phyloP scores from a whole-genome alignment of 495 filamentous ascomycete species.

The Mytilinidion resinicola region DNA sequence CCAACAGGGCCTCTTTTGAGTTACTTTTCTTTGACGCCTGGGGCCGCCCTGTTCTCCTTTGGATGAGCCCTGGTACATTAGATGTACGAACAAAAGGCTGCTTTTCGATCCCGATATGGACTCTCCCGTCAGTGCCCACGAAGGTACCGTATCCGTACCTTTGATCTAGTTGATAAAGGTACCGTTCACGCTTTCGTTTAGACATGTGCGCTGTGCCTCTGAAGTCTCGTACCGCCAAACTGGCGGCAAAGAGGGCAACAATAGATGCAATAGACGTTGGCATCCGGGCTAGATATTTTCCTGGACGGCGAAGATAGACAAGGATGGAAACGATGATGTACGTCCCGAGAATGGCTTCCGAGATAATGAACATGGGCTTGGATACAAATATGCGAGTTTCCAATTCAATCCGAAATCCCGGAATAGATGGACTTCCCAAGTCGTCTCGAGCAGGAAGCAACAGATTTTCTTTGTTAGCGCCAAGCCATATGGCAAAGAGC shows the following conservation, averaged over 20 bases:
- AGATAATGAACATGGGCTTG: constrained; percentile 30
- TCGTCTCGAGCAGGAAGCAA: constrained; percentile 13
- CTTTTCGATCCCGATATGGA: constrained; percentile 42
- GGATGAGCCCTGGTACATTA: no score
- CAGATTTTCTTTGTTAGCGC: constrained; percentile 25
- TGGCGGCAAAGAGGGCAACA: constrained; percentile 26
- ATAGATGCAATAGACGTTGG: constrained; percentile 41
- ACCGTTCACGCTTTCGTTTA: background rate
- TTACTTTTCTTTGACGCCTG: no score
- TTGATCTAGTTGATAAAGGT: constrained; percentile 8
- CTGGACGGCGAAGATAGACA: constrained; percentile 32
- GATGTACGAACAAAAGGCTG: constrained; percentile 15
- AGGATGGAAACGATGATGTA: constrained; percentile 35
- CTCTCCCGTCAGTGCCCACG: constrained; percentile 39
- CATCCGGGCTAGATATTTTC: constrained; percentile 33
- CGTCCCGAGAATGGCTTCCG: constrained; percentile 30
- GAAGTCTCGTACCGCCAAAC: constrained; percentile 16
- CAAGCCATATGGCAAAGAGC: constrained; percentile 37
- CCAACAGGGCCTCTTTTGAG: no score
- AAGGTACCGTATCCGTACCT: constrained; percentile 41
- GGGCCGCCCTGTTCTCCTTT: no score
- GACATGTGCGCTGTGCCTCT: constrained; percentile 5
- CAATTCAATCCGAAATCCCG: constrained; percentile 1
- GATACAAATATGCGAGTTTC: constrained; percentile 39
- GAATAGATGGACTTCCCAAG: background rate